Conservation (phyloP, 2,329 filamentous ascomycete species). For the Huntiella decipiens region DNA sequence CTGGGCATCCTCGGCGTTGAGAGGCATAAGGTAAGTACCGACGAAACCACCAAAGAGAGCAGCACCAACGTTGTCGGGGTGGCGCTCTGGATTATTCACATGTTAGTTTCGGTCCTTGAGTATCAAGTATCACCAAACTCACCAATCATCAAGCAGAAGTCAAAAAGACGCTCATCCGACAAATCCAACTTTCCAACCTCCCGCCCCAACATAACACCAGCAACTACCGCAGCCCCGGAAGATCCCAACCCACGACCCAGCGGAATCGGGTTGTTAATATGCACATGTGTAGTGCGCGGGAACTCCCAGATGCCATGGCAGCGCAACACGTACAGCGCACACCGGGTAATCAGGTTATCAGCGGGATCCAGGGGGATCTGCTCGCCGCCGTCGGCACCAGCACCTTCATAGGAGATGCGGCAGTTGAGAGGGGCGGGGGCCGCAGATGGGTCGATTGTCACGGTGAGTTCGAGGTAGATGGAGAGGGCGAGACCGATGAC, state of each 20-base stretch:
- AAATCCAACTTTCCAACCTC: conserved; percentile 65
- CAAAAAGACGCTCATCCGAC: conserved; percentile 65
- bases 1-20: conserved; percentile 73
- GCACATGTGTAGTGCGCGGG: conserved; percentile 70
- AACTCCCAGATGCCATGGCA: conserved; percentile 79
- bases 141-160: conserved; percentile 96
- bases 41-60: conserved; percentile 93
- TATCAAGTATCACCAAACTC: conserved; percentile 13
- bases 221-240: conserved; percentile 86
- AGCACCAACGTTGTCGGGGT: conserved; percentile 87
- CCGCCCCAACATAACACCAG: conserved; percentile 82
- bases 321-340: conserved; percentile 82
- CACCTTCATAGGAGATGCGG: conserved; percentile 74
- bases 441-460: conserved; percentile 42
- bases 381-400: conserved; percentile 48
- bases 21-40: conserved; percentile 84
- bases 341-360: conserved; percentile 81
- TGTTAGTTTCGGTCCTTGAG: neutral
- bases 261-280: conserved; percentile 90
- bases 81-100: conserved; percentile 37
- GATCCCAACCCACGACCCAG: conserved; percentile 85
- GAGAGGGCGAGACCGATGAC: conserved; percentile 90
- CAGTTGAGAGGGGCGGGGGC: conserved; percentile 57
- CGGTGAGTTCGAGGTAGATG: conserved; percentile 76
- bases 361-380: conserved; percentile 63